Conservation (phyloP, 2,329 filamentous ascomycete species). For the Diplodia seriata region DNA sequence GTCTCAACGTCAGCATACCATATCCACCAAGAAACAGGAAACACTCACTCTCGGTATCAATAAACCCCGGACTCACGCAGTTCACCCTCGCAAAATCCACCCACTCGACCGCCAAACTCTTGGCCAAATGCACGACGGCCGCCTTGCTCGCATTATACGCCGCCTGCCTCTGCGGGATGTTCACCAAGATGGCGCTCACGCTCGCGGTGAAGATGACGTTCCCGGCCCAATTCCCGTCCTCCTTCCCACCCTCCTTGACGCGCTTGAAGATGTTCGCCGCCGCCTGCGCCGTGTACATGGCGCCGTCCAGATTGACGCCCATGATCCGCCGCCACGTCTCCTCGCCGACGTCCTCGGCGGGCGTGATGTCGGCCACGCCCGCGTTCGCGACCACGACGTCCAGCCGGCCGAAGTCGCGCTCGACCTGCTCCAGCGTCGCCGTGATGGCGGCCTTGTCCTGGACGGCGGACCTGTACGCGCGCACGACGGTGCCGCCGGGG, state of each 20-base stretch:
- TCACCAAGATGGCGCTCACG: constrained; percentile 50
- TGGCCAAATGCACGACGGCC: constrained; percentile 37
- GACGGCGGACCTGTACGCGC: constrained; percentile 37
- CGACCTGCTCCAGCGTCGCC: constrained; percentile 19
- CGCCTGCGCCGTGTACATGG: constrained; percentile 50
- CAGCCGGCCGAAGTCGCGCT: constrained; percentile 31
- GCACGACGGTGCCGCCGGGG: constrained; percentile 28
- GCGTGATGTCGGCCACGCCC: constrained; percentile 25
- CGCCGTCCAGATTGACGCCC: constrained; percentile 41
- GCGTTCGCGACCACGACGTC: constrained; percentile 34
- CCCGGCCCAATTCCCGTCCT: constrained; percentile 2
- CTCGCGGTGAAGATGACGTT: constrained; percentile 51
- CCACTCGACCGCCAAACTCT: constrained; percentile 39
- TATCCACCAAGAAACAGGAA: not conserved
- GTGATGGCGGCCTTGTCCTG: constrained; percentile 35
- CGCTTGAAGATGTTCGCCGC: constrained; percentile 48
- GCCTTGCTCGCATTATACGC: constrained; percentile 38
- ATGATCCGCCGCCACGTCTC: constrained; percentile 19
- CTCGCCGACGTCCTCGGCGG: constrained; percentile 27
- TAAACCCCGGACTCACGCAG: constrained; percentile 29
- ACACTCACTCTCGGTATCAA: constrained; percentile 31
- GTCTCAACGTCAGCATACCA: not conserved
- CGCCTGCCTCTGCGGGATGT: constrained; percentile 50
- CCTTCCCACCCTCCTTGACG: constrained; percentile 41
- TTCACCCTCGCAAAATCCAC: constrained; percentile 36